phyloP scores from a whole-genome alignment of 805 yeast genomes.

The Clavispora asparagi region DNA sequence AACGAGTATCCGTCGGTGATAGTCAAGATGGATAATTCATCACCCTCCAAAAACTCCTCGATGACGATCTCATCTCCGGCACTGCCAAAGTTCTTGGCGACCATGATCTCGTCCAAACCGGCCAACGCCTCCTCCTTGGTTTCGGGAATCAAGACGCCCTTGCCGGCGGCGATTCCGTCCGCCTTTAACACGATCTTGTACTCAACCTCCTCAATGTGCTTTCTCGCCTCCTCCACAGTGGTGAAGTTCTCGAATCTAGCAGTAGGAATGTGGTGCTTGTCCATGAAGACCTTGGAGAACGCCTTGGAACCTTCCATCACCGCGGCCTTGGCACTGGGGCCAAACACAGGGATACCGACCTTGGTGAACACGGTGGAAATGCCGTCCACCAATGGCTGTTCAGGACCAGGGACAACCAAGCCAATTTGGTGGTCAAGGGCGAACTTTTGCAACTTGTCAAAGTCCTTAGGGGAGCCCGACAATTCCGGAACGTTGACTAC shows the following conservation, averaged over 20 bases:
- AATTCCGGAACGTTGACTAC: constrained; percentile 64
- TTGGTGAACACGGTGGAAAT: constrained; percentile 64
- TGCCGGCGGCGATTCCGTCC: constrained; percentile 97
- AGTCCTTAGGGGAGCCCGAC: constrained; percentile 61
- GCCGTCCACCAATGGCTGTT: constrained; percentile 96
- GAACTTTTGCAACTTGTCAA: constrained; percentile 63
- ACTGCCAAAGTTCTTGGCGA: constrained; percentile 77
- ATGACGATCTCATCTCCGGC: constrained; percentile 94
- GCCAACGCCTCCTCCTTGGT: constrained; percentile 76
- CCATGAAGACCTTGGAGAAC: constrained; percentile 91
- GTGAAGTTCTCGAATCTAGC: constrained; percentile 85
- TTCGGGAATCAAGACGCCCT: constrained; percentile 92
- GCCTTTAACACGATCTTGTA: constrained; percentile 91
- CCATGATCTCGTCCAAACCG: constrained; percentile 86
- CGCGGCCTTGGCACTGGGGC: constrained; percentile 91
- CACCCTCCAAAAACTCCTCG: constrained; percentile 95
- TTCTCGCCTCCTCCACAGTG: constrained; percentile 66
- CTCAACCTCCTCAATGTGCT: constrained; percentile 58
- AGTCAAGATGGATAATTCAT: constrained; percentile 89
- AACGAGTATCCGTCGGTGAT: constrained; percentile 90
- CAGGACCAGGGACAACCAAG: constrained; percentile 97
- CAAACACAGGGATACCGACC: constrained; percentile 93
- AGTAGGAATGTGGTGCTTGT: constrained; percentile 86
- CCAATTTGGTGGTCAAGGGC: constrained; percentile 62
- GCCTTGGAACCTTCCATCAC: constrained; percentile 96